Evolutionary conservation across 179 eudicot genomes (phyloP), one percentile per base, ranked within the genome.

Genomic region (Sideroxylon spinosum): DNA sequence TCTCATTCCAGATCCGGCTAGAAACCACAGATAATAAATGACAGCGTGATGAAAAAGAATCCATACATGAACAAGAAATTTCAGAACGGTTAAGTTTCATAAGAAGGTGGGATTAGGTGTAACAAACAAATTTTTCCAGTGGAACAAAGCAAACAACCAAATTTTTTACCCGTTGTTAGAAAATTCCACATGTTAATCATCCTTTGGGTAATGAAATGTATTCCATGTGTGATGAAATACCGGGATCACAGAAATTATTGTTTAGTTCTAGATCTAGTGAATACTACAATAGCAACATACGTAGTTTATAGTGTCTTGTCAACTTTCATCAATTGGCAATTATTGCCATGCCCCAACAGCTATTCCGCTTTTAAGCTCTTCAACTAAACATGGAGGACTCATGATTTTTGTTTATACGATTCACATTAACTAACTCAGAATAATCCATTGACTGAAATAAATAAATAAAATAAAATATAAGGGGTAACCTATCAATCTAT

Each of bases 1-100:
- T 93, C 83, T 95, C 98, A 69, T 95, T 95, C 98, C 98, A 95
- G 75, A 95, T 95, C 52, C 97, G 98, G 83, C 98, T 95, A 81
- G 19, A 75, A 68, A 81, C 56, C 64, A 76, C 71, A 79, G 14
- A 65, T 17, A 64, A 65, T 5, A 13, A 63, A 64, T 11, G 10
- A 76, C 44, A 49, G 25, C 0, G 23, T 28, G 20, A 28, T 76
- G 10, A 12, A 65, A 14, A 66, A 13, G 12, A 76, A 66, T n/a
- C 32, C 60, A 28, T 66, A 26, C 23, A 25, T 6, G 17, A 66
- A 29, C 6, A 46, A 17, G 32, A 56, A 57, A 16, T 19, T 52
- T 17, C 62, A 52, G 32, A n/a, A 17, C 66, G 29, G 16, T 72
- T 25, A 9, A 17, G 17, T 22, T 32, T 73, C 25, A 32, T 4